phyloP scores from a whole-genome alignment of 139 green algal species.

The Astrephomene gubernaculifera region DNA sequence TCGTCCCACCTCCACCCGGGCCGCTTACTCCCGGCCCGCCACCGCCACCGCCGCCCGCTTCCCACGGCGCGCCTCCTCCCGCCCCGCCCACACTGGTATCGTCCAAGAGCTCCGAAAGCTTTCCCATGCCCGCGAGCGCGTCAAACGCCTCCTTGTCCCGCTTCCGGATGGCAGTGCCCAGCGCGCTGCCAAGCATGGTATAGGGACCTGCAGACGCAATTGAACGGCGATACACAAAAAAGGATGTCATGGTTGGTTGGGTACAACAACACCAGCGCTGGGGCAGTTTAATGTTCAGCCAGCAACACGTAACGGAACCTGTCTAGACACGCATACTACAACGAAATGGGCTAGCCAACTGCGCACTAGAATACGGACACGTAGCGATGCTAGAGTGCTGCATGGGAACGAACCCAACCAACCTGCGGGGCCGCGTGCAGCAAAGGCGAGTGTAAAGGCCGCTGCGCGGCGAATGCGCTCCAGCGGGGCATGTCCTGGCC shows the following conservation, averaged over 20 bases:
- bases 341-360: too few relatives aligned
- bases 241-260: too few relatives aligned
- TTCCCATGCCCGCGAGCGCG: conserved; percentile 20
- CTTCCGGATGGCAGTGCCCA: conserved; percentile 37
- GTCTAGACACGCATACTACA: too few relatives aligned
- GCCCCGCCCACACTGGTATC: background rate
- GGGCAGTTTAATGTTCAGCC: too few relatives aligned
- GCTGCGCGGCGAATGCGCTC: conserved; percentile 34
- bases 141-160: conserved; percentile 42
- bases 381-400: too few relatives aligned
- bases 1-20: background rate
- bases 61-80: background rate
- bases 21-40: background rate
- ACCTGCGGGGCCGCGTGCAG: conserved; percentile 29
- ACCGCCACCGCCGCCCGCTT: background rate
- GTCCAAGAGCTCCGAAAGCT: conserved; percentile 34
- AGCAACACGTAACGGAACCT: too few relatives aligned
- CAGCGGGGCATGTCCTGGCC: conserved; percentile 25
- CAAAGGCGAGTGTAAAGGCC: conserved; percentile 32
- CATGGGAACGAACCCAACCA: background rate
- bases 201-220: conserved; percentile 28
- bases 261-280: too few relatives aligned
- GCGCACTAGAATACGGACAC: too few relatives aligned
- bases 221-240: too few relatives aligned
- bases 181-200: conserved; percentile 39